These are phyloP conservation scores for Tricholoma terreum DNA, from an alignment of 768 basidiomycete species.

Conservation along the genomic window DNA sequence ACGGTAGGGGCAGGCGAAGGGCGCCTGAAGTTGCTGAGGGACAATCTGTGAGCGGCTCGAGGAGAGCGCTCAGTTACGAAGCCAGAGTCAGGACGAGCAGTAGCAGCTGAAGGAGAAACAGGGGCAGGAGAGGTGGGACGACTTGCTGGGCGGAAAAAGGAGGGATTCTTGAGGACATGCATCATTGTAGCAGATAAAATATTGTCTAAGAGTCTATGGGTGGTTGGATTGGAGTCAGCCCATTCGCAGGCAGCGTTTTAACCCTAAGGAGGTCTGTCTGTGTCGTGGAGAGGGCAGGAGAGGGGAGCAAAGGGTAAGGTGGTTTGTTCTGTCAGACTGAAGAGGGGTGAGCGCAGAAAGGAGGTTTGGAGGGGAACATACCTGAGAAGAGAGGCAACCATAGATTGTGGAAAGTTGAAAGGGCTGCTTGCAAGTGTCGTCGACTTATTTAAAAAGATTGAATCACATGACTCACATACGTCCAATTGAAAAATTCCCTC, in stretches of 20 bases:
- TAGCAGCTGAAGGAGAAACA: slow-evolving; percentile 17
- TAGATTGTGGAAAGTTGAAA: slow-evolving; percentile 41
- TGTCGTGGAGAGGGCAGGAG: slow-evolving; percentile 57
- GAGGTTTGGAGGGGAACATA: slow-evolving; percentile 20
- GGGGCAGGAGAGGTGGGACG: slow-evolving; percentile 63
- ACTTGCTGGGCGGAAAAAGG: slow-evolving; percentile 62
- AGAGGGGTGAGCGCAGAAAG: slow-evolving; percentile 11
- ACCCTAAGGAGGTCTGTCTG: slow-evolving; percentile 75
- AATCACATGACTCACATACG: neutral
- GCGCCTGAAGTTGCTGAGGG: slow-evolving; percentile 57
- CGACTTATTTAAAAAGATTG: neutral
- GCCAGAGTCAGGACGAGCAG: slow-evolving; percentile 37
- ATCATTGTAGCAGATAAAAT: slow-evolving; percentile 40
- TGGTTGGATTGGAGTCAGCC: slow-evolving; percentile 42
- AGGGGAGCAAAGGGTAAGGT: slow-evolving; percentile 63
- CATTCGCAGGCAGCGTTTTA: slow-evolving; percentile 40
- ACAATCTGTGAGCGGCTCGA: slow-evolving; percentile 55
- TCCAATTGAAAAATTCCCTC: neutral
- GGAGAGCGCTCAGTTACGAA: slow-evolving; percentile 41
- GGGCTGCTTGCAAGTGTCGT: neutral
- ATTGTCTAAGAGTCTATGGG: slow-evolving; percentile 30
- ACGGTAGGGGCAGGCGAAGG: slow-evolving; percentile 45
- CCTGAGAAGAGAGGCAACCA: slow-evolving; percentile 45
- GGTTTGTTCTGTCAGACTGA: slow-evolving; percentile 49
- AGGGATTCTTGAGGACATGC: slow-evolving; percentile 65